Evolutionary conservation across 257 asterid species (phyloP), one percentile per base, ranked within the genome.

Genomic region (Solanum chilense): DNA sequence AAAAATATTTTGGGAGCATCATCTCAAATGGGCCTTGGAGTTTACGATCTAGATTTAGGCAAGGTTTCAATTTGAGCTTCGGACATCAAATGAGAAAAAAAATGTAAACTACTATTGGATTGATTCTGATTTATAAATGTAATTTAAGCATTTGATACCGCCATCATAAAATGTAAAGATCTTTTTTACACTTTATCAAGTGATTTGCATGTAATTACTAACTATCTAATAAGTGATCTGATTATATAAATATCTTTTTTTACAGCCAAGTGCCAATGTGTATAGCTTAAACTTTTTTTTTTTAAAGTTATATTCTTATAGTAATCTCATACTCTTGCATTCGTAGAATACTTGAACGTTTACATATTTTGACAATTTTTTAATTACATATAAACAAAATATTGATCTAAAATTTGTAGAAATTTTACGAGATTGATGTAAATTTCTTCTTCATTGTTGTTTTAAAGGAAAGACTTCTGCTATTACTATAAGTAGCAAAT

Each of bases 21-120:
- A 52, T 2, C 0, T 10, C 2, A 15, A 2, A 52, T 52, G 11
- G 11, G n/a, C 2, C n/a, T 18, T 52, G 11, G 0, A 52, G 9
- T 52, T 4, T 1, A 1, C 0, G 10, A 52, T 18, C 4, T 1
- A 0, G 0, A 52, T 52, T 52, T 2, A 52, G 0, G 18, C n/a
- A 3, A 23, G 4, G 11, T 23, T 18, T 1, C 1, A 52, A 52
- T 18, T 2, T 18, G 11, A 18, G 1, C n/a, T 52, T 18, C 0
- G 62, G 3, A 52, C n/a, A 7, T 23, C n/a, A 7, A 0, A 52
- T 18, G 11, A 23, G 9, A 2, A 15, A 52, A 16, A 7, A 78
- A 78, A 29, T 78, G 64, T 44, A 60, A 6, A 9, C 6, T 52
- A 18, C 62, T 16, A 52, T 21, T 21, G 27, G 25, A 33, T 11